Percentiles rank a stretch among this genome's conserved stretches.
phyloP scores from a whole-genome alignment of 2,329 filamentous ascomycete species.

The Phyllosticta paracitricarpa region DNA sequence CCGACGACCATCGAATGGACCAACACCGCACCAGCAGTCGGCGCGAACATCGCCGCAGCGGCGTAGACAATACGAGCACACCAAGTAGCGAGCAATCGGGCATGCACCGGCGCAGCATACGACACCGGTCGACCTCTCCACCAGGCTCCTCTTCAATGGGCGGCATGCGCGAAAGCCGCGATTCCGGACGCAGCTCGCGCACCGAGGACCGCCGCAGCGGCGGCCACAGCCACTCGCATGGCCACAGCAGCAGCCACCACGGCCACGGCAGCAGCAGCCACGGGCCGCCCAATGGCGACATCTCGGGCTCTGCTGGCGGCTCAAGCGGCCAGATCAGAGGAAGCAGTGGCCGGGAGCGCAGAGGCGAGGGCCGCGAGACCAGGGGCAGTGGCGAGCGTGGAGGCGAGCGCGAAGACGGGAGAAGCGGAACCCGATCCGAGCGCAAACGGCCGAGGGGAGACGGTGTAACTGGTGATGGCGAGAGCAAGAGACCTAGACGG shows the following conservation, averaged over 20 bases:
- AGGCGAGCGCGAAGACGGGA: background rate
- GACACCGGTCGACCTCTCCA: slow-evolving; percentile 5
- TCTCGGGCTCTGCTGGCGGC: background rate
- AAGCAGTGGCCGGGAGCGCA: background rate
- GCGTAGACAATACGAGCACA: background rate
- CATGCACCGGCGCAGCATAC: slow-evolving; percentile 1
- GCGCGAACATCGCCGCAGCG: background rate
- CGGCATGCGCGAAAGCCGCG: background rate
- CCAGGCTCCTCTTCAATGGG: background rate
- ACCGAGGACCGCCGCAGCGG: background rate
- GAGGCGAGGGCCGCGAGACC: background rate
- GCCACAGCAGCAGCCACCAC: background rate
- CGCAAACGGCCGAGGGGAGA: slow-evolving; percentile 2
- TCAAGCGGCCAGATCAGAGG: background rate
- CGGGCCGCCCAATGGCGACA: background rate
- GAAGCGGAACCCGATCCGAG: background rate
- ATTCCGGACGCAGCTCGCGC: background rate
- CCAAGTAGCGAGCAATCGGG: background rate
- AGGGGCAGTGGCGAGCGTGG: background rate
- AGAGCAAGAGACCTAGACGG: background rate
- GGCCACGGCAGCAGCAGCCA: background rate
- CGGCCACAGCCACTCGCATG: background rate
- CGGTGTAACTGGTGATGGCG: background rate
- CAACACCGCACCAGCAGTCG: slow-evolving; percentile 3
- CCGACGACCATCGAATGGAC: background rate